Base-by-base conservation (phyloP, 371 early-diverging fungal species). In the Mucor ambiguus region DNA sequence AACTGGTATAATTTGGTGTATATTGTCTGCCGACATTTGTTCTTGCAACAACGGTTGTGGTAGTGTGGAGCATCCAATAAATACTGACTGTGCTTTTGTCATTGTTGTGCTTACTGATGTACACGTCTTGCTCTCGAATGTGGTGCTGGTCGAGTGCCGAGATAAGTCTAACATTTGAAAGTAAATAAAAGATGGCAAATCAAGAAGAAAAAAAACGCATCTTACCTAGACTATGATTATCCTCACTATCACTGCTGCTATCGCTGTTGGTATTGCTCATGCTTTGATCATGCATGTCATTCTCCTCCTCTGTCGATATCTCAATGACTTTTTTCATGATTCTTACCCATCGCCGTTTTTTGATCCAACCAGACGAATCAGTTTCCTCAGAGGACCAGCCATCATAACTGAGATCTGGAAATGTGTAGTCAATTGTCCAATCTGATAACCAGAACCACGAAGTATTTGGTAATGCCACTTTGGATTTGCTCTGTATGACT, bases 381-480 rank as follows among this genome's bases (percentile, higher is more conserved):
- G 24, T 30, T 44, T 75, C 68, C 29, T 78, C 79, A 58, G 89
- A 90, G 55, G 83, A 82, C 86, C 89, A 87, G 0, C 87, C 88
- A 12, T 81, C 72, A 9, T 61, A 43, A 56, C 86, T 80, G 7
- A 76, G 68, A 22, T 59, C 72, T 2, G 88, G 87, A 66, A 85
- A 80, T 2, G 77, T 72, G 28, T 69, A 61, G 67, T 91, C 91
- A 7, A 89, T 60, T 4, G 76, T 70, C 92, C 92, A 92, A 20
- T 90, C 92, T 6, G 87, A 85, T 49, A 90, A 43, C 92, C 92
- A 92, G 67, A 87, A 91, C 91, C 91, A 92, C 3, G 79, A 73
- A 9, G 79, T 67, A 32, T 78, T 66, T 60, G 57, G 68, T 48
- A 52, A 58, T 48, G 24, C 37, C 24, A 30, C 74, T 16, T 55